Percentiles rank a stretch among this genome's conserved stretches.
These are phyloP conservation scores for Aphanomyces stellatus DNA, from an alignment of 352 stramenopile genomes.

Conservation along the genomic window DNA sequence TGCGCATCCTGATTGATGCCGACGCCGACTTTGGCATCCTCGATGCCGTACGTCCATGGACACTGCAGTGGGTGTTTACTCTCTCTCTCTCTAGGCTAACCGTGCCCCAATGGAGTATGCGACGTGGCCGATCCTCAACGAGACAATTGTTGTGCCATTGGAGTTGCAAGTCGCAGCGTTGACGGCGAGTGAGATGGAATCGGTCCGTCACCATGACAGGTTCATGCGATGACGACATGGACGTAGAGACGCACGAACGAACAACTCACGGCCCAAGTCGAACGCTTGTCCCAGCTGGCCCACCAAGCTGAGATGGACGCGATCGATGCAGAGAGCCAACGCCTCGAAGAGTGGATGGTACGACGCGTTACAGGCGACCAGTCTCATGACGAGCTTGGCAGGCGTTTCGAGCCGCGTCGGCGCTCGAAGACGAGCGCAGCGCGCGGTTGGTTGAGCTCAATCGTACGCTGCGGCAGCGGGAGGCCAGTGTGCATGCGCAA, in stretches of 20 bases:
- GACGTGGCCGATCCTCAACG: not conserved
- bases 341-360: slow-evolving; percentile 12
- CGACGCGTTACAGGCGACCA: not conserved
- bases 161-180: not conserved
- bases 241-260: not conserved
- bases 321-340: not conserved
- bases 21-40: slow-evolving; percentile 13
- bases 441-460: not conserved
- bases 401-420: not conserved
- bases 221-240: too few species aligned
- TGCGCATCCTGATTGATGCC: not conserved
- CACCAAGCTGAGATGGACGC: not conserved
- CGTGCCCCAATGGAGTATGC: slow-evolving; percentile 7
- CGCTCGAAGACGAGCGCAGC: not conserved
- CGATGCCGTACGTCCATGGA: not conserved
- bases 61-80: not conserved
- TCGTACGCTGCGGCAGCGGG: not conserved
- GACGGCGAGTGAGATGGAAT: not conserved
- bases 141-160: not conserved
- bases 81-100: not conserved
- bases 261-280: not conserved
- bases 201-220: too few species aligned
- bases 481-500: not conserved
- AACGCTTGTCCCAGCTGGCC: not conserved
- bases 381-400: not conserved